Evolutionary conservation across 805 yeast genomes (phyloP), one percentile per base, ranked within the genome.

Genomic region (Vanderwaltozyma polyspora): DNA sequence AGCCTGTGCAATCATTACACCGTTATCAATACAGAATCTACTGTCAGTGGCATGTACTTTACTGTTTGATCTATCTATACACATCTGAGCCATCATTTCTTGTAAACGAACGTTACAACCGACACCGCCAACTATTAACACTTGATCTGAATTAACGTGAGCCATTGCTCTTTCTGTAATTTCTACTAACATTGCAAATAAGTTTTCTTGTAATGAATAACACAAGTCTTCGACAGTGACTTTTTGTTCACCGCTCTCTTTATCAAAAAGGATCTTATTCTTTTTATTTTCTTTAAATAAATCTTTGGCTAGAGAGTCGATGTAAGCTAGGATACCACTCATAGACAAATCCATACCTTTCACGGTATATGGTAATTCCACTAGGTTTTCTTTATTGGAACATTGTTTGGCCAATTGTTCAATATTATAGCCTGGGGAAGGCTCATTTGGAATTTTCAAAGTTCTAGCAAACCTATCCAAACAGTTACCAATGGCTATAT

Each of bases 151-250:
- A 46, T 79, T 77, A 3, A 89, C 97, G 52, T 91, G 98, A 0
- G 98, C 98, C 94, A 91, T 82, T 2, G 98, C 98, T 26, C 98
- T 67, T 54, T 91, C 98, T 0, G 98, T 91, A 46, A 91, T 91
- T 57, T 91, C 98, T 13, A 91, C 96, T 40, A 91, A 68, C 98
- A 91, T 91, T 9, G 96, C 86, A 57, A 82, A 91, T 19, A 91
- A 62, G 24, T 85, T 80, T 51, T 91, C 98, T 52, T 91, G 98
- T 42, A 91, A 63, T 6, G 96, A 84, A 51, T 75, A 91, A 56
- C 98, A 91, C 32, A 91, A 66, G 55, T 93, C 98, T 48, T 79
- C 95, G 1, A 78, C 70, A 0, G 93, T 79, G 31, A 85, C 70
- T 22, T 54, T 58, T 33, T 71, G 73, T 12, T 64, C 59, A 25